These are phyloP conservation scores for Mucor lusitanicus DNA, from an alignment of 371 early-diverging fungal genomes.

Conservation along the genomic window DNA sequence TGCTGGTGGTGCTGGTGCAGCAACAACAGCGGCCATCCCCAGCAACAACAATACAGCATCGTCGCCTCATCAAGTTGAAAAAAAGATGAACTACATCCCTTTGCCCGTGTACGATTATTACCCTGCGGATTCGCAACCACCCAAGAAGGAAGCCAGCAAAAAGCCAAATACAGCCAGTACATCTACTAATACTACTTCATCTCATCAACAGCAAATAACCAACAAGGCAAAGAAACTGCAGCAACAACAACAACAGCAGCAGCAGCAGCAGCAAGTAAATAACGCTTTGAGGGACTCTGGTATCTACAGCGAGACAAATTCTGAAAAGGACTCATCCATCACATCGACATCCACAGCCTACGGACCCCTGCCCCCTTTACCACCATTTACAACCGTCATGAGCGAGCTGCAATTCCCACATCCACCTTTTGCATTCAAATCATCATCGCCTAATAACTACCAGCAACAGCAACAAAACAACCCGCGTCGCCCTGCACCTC, in stretches of 20 bases:
- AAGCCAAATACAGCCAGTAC: not conserved
- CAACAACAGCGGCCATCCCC: not conserved
- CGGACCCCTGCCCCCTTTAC: not conserved
- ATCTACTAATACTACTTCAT: not conserved
- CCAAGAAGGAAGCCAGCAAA: no score
- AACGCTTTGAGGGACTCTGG: constrained; percentile 35
- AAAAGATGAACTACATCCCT: constrained; percentile 15
- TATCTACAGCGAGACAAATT: constrained; percentile 36
- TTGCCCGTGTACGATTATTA: constrained; percentile 7
- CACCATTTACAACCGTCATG: constrained; percentile 14
- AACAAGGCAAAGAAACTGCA: not conserved
- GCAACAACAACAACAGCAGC: not conserved
- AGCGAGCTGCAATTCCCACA: constrained; percentile 30
- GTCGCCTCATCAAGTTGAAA: not conserved
- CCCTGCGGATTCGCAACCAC: not conserved
- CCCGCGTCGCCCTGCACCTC: constrained; percentile 38
- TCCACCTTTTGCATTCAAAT: constrained; percentile 24
- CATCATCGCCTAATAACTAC: constrained; percentile 6
- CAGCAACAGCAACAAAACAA: constrained; percentile 1
- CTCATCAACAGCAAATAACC: not conserved
- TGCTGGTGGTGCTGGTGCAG: not conserved
- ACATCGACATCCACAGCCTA: constrained; percentile 6
- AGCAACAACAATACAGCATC: not conserved
- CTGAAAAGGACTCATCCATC: constrained; percentile 27
- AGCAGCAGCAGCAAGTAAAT: not conserved